phyloP scores from a whole-genome alignment of 371 early-diverging fungal genomes.

The Conidiobolus incongruus region DNA sequence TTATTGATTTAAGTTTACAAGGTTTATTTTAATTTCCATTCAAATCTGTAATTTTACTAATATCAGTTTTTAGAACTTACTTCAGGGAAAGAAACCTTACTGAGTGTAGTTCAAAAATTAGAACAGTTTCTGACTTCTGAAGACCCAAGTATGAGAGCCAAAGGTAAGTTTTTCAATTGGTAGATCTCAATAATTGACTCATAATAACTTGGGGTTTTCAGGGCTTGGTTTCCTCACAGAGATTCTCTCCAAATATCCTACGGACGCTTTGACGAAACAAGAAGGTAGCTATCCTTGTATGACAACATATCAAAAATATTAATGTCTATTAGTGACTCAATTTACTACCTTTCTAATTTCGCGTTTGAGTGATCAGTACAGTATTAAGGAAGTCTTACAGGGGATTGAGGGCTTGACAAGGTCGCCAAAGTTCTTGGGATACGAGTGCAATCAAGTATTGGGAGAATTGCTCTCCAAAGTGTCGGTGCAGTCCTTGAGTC shows the following conservation, averaged over 20 bases:
- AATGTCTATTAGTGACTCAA: neutral
- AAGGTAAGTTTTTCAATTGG: slow-evolving; percentile 24
- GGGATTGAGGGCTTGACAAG: neutral
- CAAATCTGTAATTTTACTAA: too few relatives aligned
- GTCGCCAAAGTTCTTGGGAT: slow-evolving; percentile 5
- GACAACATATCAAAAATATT: neutral
- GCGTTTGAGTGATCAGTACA: neutral
- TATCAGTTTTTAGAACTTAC: too few relatives aligned
- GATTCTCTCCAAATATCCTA: neutral
- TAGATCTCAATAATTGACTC: slow-evolving; percentile 8
- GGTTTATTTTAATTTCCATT: too few relatives aligned
- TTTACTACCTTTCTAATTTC: neutral
- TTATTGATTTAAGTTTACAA: too few relatives aligned
- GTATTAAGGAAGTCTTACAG: slow-evolving; percentile 7
- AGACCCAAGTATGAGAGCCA: slow-evolving; percentile 61
- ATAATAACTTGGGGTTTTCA: neutral
- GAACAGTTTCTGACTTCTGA: slow-evolving; percentile 57
- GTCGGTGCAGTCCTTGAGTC: slow-evolving; percentile 25
- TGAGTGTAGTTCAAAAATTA: slow-evolving; percentile 10
- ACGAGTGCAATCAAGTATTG: slow-evolving; percentile 9
- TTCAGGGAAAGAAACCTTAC: too few relatives aligned
- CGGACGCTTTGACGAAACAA: slow-evolving; percentile 4
- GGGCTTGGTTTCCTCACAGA: slow-evolving; percentile 5
- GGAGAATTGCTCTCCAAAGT: slow-evolving; percentile 17
- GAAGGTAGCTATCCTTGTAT: slow-evolving; percentile 4